Evolutionary conservation across 2,329 filamentous ascomycete genomes (phyloP).

Genomic region (Aspergillus sp.): DNA sequence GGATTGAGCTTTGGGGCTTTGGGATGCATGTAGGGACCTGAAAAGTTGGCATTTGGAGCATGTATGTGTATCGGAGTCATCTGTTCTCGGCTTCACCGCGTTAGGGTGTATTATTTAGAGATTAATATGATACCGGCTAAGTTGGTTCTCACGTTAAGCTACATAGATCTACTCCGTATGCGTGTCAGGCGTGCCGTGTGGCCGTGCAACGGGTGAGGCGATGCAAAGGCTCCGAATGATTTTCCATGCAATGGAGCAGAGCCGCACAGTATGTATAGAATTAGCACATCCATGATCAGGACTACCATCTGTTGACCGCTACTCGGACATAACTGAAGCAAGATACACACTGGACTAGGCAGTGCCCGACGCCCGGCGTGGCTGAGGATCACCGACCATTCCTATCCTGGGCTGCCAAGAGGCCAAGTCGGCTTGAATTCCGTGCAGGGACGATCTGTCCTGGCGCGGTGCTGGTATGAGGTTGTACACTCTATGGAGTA

Average conservation of each 20-base stretch:
- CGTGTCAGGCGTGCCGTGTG: not conserved
- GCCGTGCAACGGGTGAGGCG: not conserved
- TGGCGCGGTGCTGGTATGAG: too few species aligned
- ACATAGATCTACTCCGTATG: too few species aligned
- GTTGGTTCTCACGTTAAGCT: not conserved
- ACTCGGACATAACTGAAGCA: not conserved
- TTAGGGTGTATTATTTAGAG: not conserved
- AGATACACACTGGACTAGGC: not conserved
- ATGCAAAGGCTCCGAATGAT: not conserved
- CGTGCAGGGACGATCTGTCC: not conserved
- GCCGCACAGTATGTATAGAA: too few species aligned
- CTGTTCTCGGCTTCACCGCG: not conserved
- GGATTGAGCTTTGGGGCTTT: constrained; percentile 57
- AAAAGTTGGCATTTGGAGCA: constrained; percentile 3
- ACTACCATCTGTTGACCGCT: not conserved
- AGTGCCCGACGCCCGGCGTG: not conserved
- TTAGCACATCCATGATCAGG: not conserved
- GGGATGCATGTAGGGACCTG: constrained; percentile 19
- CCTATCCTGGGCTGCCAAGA: not conserved
- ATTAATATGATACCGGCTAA: not conserved
- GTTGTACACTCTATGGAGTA: too few species aligned
- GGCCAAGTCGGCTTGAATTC: not conserved
- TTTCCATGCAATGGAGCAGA: too few species aligned
- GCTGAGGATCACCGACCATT: not conserved
- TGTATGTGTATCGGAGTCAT: constrained; percentile 3